Evolutionary conservation across 78 protist genomes (phyloP).

Genomic region (Speleostelium caveatum): DNA sequence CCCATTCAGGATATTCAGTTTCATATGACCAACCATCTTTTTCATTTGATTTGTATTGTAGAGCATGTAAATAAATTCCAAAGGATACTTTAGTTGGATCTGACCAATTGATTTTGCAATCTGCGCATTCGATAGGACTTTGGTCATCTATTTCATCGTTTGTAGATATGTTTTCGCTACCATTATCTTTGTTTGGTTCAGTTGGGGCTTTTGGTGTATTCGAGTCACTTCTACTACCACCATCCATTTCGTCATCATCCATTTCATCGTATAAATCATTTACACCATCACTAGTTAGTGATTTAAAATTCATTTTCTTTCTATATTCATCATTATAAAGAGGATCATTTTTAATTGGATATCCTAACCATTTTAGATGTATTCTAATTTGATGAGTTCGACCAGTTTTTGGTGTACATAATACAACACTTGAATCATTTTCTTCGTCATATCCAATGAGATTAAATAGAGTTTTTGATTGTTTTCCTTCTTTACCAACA

Average conservation of each 20-base stretch:
- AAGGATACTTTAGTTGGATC: slow-evolving; percentile 17
- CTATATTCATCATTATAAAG: slow-evolving; percentile 70
- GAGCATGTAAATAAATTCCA: slow-evolving; percentile 77
- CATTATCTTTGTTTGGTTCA: slow-evolving; percentile 8
- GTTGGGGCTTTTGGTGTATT: too few species aligned
- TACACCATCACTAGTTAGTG: slow-evolving; percentile 42
- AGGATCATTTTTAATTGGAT: slow-evolving; percentile 92
- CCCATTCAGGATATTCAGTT: slow-evolving; percentile 77
- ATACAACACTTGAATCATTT: slow-evolving; percentile 31
- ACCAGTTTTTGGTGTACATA: slow-evolving; percentile 90
- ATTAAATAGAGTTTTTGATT: slow-evolving; percentile 48
- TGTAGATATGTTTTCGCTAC: neutral
- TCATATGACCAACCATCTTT: slow-evolving; percentile 39
- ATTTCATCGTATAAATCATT: slow-evolving; percentile 14
- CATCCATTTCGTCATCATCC: neutral
- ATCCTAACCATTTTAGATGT: slow-evolving; percentile 86
- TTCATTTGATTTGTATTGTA: slow-evolving; percentile 22
- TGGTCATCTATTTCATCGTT: slow-evolving; percentile 7
- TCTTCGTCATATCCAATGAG: slow-evolving; percentile 10
- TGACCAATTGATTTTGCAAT: slow-evolving; percentile 57
- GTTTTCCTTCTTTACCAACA: slow-evolving; percentile 55
- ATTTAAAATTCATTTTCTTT: neutral
- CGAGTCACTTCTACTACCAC: too few species aligned
- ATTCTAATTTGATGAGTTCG: slow-evolving; percentile 95
- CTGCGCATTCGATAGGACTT: slow-evolving; percentile 56